phyloP scores from a whole-genome alignment of 495 filamentous ascomycete species.

The Hypoxylon perforatum region DNA sequence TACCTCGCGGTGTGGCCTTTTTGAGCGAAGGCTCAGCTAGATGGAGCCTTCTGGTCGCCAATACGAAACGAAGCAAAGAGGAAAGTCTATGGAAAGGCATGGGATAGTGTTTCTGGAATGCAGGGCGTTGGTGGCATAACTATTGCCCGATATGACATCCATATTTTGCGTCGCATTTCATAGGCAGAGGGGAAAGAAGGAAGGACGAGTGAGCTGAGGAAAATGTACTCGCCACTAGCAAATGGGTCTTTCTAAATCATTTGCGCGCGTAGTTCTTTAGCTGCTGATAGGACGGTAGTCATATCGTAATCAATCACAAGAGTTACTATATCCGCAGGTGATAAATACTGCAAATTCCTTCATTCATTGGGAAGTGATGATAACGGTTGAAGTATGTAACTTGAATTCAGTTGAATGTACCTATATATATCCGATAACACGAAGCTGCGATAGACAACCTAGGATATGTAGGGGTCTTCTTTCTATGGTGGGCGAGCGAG shows the following conservation, averaged over 20 bases:
- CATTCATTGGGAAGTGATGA: too few relatives aligned
- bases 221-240: conserved; percentile 14
- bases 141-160: conserved; percentile 14
- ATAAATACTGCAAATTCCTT: too few relatives aligned
- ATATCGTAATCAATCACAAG: conserved; percentile 21
- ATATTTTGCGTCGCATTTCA: background rate
- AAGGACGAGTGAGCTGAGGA: conserved; percentile 10
- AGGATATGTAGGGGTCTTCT: conserved; percentile 9
- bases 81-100: background rate
- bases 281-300: conserved; percentile 27
- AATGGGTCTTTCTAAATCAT: background rate
- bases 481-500: conserved; percentile 28
- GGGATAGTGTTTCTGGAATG: background rate
- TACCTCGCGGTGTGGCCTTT: conserved; percentile 3
- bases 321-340: too few relatives aligned
- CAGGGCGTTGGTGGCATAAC: background rate
- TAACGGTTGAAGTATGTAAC: too few relatives aligned
- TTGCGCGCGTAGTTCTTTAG: conserved; percentile 17
- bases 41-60: background rate
- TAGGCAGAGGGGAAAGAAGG: background rate
- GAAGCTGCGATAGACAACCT: background rate
- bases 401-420: too few relatives aligned
- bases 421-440: background rate
- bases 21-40: background rate
- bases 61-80: background rate